Base-by-base conservation (phyloP, 257 asterid species). In the Anisodus tanguticus region DNA sequence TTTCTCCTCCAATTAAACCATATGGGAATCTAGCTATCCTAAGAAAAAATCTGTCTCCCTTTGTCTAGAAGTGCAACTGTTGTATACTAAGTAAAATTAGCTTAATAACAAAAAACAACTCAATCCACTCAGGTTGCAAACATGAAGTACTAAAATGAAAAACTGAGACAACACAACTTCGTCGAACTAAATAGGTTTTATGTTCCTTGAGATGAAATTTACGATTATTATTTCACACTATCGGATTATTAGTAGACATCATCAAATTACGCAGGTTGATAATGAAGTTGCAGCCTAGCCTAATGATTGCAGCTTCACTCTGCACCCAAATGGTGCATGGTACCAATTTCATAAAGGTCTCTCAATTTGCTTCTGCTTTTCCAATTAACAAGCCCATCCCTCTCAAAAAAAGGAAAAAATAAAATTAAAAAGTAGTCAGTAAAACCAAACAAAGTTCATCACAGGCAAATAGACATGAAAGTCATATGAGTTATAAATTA, bases 211-310 rank as follows among this genome's bases (percentile, higher is more conserved):
- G 60, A 31, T 16, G 64, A 47, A 77, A 31, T 31, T 4, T 47
- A 31, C 1, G 3, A 53, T 6, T 59, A 74, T 53, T 76, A 22
- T 31, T 31, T 31, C 49, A 77, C 47, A 31, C 15, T 6, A 31
- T 13, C 64, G 53, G 47, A 8, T 26, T 77, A 77, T 77, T 7
- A 31, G 64, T 15, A 77, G 64, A 53, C 49, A 77, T 53, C 82
- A 53, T 77, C 66, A 77, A 77, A 15, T 77, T 77, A 31, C 82
- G 53, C 64, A 13, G 35, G 1, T 77, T 77, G 26, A 53, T 77
- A 77, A 13, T 49, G 62, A 76, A 76, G 81, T 76, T 76, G 81
- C 63, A 76, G 43, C 81, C 64, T 26, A 13, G 45, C 16, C 9
- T 53, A 53, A 53, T 31, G 64, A 53, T 26, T 51, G 63, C 63